Percentiles rank a stretch among this genome's conserved stretches.
These are phyloP conservation scores for Vaccinium macrocarpon DNA, from an alignment of 148 eudicot genomes.

Conservation along the genomic window DNA sequence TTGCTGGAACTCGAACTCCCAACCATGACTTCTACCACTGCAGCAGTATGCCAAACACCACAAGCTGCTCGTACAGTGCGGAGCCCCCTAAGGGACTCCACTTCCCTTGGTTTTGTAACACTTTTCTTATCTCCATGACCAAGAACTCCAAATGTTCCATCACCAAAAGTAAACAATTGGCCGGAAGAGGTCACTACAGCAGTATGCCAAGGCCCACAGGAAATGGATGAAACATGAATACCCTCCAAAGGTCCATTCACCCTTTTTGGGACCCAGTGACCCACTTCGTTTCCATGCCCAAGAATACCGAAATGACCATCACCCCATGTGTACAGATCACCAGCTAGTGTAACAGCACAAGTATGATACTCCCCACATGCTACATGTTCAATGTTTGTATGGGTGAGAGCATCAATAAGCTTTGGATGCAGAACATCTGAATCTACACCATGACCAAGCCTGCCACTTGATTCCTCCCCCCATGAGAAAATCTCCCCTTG, in stretches of 20 bases:
- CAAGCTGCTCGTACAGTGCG: slow-evolving; percentile 92
- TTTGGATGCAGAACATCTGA: slow-evolving; percentile 88
- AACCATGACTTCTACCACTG: slow-evolving; percentile 96
- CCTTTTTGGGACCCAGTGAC: slow-evolving; percentile 92
- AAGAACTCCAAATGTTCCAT: slow-evolving; percentile 93
- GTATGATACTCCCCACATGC: slow-evolving; percentile 95
- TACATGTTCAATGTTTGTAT: slow-evolving; percentile 85
- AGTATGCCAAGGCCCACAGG: slow-evolving; percentile 99
- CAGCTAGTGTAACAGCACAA: slow-evolving; percentile 94
- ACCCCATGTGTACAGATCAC: slow-evolving; percentile 98
- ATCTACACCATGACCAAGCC: slow-evolving; percentile 98
- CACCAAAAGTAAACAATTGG: slow-evolving; percentile 92
- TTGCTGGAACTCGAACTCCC: slow-evolving; percentile 88
- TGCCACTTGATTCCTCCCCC: slow-evolving; percentile 93
- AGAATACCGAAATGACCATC: slow-evolving; percentile 85
- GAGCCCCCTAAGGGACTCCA: slow-evolving; percentile 89
- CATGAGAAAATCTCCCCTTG: slow-evolving; percentile 98
- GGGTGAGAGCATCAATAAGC: slow-evolving; percentile 81
- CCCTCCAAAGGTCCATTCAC: slow-evolving; percentile 95
- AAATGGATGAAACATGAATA: slow-evolving; percentile 83
- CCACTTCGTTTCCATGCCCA: slow-evolving; percentile 93
- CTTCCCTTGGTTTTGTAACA: slow-evolving; percentile 80
- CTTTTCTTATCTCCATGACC: slow-evolving; percentile 92
- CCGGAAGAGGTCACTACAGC: slow-evolving; percentile 98
- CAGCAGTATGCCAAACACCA: slow-evolving; percentile 99